Evolutionary conservation across 768 basidiomycete species (phyloP).

Genomic region (Gloeopeniophorella convolvens): DNA sequence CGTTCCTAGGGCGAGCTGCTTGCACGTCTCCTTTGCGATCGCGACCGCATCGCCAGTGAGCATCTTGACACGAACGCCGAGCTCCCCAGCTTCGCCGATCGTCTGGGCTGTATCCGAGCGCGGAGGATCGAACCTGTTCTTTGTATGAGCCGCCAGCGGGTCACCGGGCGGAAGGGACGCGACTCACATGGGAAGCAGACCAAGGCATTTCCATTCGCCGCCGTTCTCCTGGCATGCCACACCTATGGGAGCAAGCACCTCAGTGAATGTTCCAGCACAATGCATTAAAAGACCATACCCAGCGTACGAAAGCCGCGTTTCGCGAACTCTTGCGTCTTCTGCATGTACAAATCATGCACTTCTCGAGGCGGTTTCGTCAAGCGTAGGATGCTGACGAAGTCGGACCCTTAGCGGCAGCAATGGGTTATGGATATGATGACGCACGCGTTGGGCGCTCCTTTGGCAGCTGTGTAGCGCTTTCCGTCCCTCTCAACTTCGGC

Average conservation of each 20-base stretch:
- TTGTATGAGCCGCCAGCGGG: slow-evolving; percentile 1
- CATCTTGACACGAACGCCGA: slow-evolving; percentile 45
- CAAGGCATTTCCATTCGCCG: slow-evolving; percentile 38
- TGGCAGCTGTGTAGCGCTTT: slow-evolving; percentile 36
- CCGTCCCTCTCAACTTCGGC: slow-evolving; percentile 41
- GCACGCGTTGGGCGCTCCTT: slow-evolving; percentile 41
- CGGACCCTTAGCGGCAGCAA: not conserved
- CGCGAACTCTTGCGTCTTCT: slow-evolving; percentile 35
- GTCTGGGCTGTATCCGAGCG: slow-evolving; percentile 39
- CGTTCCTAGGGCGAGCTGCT: slow-evolving; percentile 38
- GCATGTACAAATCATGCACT: slow-evolving; percentile 30
- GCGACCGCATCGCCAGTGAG: slow-evolving; percentile 46
- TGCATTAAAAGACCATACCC: slow-evolving; percentile 16
- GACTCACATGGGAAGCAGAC: slow-evolving; percentile 27
- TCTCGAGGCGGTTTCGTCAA: slow-evolving; percentile 31
- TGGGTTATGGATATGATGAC: not conserved
- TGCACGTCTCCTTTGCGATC: slow-evolving; percentile 42
- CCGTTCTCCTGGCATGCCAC: slow-evolving; percentile 40
- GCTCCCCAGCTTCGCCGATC: slow-evolving; percentile 35
- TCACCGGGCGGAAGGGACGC: not conserved
- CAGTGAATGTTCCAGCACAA: not conserved
- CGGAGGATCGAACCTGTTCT: slow-evolving; percentile 42
- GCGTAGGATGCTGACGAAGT: slow-evolving; percentile 33
- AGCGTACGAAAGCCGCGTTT: slow-evolving; percentile 39
- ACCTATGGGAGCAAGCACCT: slow-evolving; percentile 15